Conservation (phyloP, 2,329 filamentous ascomycete genomes). For the Fragosphaeria purpurea region DNA sequence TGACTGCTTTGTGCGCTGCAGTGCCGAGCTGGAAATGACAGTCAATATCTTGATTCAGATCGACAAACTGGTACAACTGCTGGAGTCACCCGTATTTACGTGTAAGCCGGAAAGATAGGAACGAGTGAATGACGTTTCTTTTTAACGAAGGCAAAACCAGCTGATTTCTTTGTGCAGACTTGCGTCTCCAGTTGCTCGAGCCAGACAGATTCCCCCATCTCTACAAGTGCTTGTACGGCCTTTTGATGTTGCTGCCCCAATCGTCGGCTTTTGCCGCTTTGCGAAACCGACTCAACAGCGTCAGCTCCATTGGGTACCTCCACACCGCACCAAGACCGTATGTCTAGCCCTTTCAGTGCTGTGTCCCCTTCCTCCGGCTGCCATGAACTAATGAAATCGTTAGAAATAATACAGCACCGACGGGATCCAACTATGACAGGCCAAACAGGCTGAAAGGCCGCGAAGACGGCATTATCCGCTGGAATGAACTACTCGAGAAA, state of each 20-base stretch:
- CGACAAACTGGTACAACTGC: constrained; percentile 91
- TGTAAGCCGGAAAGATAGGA: constrained; percentile 47
- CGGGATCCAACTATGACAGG: constrained; percentile 54
- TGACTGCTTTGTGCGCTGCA: constrained; percentile 23
- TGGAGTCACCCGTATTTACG: constrained; percentile 96
- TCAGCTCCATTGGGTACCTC: constrained; percentile 91
- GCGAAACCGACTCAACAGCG: constrained; percentile 93
- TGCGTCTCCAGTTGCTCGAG: constrained; percentile 87
- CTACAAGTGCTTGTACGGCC: constrained; percentile 94
- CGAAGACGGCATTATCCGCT: constrained; percentile 77
- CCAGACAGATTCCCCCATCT: constrained; percentile 90
- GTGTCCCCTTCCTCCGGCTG: no score
- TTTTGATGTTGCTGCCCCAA: constrained; percentile 96
- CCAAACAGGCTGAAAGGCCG: constrained; percentile 70
- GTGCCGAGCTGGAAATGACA: constrained; percentile 95
- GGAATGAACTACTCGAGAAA: constrained; percentile 88
- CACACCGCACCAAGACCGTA: constrained; percentile 74
- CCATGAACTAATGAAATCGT: no score
- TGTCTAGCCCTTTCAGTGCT: constrained; percentile 25
- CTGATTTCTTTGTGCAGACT: constrained; percentile 44
- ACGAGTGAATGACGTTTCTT: background rate
- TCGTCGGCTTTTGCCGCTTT: constrained; percentile 93
- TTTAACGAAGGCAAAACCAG: background rate
- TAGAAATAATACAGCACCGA: constrained; percentile 35
- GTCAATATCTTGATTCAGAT: constrained; percentile 98